These are phyloP conservation scores for Grosmannia huntii DNA, from an alignment of 2,329 filamentous ascomycete species.

Conservation along the genomic window DNA sequence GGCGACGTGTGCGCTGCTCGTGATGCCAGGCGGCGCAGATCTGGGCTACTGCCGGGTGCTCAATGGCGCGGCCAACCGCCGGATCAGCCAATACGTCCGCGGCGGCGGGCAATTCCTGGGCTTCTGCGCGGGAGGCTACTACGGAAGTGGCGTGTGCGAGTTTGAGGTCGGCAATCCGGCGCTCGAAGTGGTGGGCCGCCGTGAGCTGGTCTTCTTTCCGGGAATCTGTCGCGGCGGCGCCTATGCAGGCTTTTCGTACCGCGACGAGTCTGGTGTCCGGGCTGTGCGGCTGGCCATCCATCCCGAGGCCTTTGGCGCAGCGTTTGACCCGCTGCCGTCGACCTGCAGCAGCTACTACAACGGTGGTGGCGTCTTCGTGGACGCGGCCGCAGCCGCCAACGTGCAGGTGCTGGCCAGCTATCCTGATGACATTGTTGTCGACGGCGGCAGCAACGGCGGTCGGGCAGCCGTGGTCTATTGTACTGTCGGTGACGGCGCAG, in stretches of 20 bases:
- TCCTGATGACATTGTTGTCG: constrained; percentile 59
- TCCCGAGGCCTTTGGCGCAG: constrained; percentile 39
- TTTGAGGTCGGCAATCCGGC: constrained; percentile 76
- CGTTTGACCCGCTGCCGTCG: constrained; percentile 32
- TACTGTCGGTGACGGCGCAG: constrained; percentile 67
- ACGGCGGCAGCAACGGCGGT: constrained; percentile 48
- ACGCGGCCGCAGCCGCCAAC: constrained; percentile 49
- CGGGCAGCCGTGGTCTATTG: constrained; percentile 75
- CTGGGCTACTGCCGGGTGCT: constrained; percentile 78
- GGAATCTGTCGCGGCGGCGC: constrained; percentile 76
- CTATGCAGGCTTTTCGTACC: constrained; percentile 81
- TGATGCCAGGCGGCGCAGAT: constrained; percentile 91
- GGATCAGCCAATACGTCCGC: constrained; percentile 75
- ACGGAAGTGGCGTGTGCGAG: constrained; percentile 68
- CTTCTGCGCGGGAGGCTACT: constrained; percentile 91
- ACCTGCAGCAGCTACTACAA: constrained; percentile 78
- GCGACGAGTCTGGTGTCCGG: constrained; percentile 71
- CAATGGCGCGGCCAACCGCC: constrained; percentile 76
- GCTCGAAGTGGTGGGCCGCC: constrained; percentile 72
- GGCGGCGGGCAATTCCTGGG: constrained; percentile 78
- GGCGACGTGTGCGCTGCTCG: constrained; percentile 72
- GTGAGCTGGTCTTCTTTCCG: constrained; percentile 82
- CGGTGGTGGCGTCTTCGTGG: constrained; percentile 85
- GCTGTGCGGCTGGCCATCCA: constrained; percentile 56
- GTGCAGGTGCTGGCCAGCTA: constrained; percentile 79